Evolutionary conservation across 2,329 filamentous ascomycete genomes (phyloP).

Genomic region (Peltaster fructicola): DNA sequence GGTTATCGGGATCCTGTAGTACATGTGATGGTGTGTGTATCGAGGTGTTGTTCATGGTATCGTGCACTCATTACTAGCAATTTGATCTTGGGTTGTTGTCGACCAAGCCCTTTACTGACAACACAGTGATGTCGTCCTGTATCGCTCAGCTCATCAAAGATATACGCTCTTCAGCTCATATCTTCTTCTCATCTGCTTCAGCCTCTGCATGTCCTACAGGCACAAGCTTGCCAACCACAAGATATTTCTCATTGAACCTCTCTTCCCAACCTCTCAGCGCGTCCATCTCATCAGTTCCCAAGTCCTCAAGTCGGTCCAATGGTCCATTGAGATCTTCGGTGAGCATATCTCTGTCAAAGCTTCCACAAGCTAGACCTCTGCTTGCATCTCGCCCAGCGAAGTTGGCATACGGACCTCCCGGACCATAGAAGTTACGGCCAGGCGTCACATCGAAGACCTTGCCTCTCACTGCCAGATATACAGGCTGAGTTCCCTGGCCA

Average conservation of each 20-base stretch:
- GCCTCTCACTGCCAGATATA: constrained; percentile 83
- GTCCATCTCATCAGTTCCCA: constrained; percentile 62
- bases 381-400: constrained; percentile 88
- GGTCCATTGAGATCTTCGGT: constrained; percentile 77
- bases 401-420: constrained; percentile 86
- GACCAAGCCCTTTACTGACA: too few relatives aligned
- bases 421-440: constrained; percentile 89
- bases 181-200: constrained; percentile 19
- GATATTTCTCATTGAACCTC: constrained; percentile 81
- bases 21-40: background rate
- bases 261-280: constrained; percentile 84
- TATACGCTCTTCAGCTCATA: background rate
- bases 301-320: constrained; percentile 55
- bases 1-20: background rate
- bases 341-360: constrained; percentile 89
- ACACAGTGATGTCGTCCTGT: background rate
- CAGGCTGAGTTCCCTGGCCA: constrained; percentile 53
- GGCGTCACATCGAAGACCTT: constrained; percentile 77
- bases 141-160: background rate
- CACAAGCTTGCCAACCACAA: constrained; percentile 80
- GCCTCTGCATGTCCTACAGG: constrained; percentile 39
- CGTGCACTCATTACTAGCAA: too few relatives aligned
- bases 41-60: background rate
- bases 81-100: too few relatives aligned
- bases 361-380: constrained; percentile 71